phyloP scores from a whole-genome alignment of 192 early-diverging fungal species.

The Phycomyces blakesleeanus region DNA sequence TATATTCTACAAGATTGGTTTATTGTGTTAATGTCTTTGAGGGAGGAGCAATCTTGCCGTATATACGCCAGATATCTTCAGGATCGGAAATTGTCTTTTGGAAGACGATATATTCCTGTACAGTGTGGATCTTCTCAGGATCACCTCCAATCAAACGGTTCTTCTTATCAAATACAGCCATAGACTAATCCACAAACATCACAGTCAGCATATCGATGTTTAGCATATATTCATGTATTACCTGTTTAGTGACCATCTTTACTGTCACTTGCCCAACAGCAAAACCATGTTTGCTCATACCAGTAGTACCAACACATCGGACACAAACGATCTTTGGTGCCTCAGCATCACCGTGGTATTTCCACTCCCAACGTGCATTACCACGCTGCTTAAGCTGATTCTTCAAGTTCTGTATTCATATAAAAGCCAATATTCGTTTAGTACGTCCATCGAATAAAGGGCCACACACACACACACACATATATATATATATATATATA shows the following conservation, averaged over 20 bases:
- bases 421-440: too few relatives aligned
- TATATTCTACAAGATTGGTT: background rate
- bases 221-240: constrained; percentile 6
- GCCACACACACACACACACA: background rate
- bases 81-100: constrained; percentile 57
- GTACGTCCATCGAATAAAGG: too few relatives aligned
- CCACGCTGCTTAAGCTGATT: constrained; percentile 57
- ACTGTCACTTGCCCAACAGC: constrained; percentile 63
- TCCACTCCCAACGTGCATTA: constrained; percentile 51
- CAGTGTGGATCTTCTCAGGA: constrained; percentile 49
- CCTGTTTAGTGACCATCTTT: constrained; percentile 63
- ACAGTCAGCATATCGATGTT: constrained; percentile 2
- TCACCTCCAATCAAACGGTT: constrained; percentile 43
- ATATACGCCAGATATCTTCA: constrained; percentile 60
- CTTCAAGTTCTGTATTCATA: constrained; percentile 48
- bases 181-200: constrained; percentile 27
- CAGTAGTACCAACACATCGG: constrained; percentile 44
- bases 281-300: constrained; percentile 34
- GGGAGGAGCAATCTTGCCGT: constrained; percentile 52
- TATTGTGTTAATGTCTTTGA: constrained; percentile 13
- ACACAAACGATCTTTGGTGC: constrained; percentile 58
- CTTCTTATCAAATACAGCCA: constrained; percentile 50
- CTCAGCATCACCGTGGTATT: constrained; percentile 50
- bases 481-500: background rate
- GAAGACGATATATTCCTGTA: constrained; percentile 69